phyloP scores from a whole-genome alignment of 2,329 filamentous ascomycete genomes.

The Penicillium sp. region DNA sequence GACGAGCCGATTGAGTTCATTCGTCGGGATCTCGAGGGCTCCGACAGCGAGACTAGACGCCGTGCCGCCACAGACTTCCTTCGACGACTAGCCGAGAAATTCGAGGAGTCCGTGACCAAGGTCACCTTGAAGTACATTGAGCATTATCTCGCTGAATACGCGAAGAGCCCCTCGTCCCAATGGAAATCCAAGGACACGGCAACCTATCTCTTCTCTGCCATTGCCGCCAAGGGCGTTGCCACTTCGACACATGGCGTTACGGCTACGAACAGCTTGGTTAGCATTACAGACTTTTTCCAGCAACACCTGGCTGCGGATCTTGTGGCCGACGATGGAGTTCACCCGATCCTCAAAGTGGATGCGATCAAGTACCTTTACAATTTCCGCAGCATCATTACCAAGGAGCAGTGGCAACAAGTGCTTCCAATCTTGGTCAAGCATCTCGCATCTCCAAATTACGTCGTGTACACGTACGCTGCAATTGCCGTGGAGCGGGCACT shows the following conservation, averaged over 20 bases:
- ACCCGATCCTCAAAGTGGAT: constrained; percentile 90
- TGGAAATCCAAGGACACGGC: constrained; percentile 99
- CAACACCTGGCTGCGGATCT: constrained; percentile 87
- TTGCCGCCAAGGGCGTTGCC: constrained; percentile 83
- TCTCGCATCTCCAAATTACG: constrained; percentile 82
- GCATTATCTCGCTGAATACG: constrained; percentile 71
- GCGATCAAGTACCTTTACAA: constrained; percentile 97
- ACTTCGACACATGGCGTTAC: constrained; percentile 87
- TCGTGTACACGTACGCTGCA: constrained; percentile 94
- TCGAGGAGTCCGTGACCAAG: constrained; percentile 74
- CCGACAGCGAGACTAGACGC: constrained; percentile 87
- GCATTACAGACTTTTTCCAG: constrained; percentile 93
- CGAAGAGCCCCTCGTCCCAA: constrained; percentile 60
- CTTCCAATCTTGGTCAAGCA: constrained; percentile 89
- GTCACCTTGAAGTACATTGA: constrained; percentile 85
- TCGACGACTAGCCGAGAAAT: constrained; percentile 79
- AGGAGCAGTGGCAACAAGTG: constrained; percentile 83
- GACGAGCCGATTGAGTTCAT: constrained; percentile 99
- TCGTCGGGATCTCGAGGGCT: constrained; percentile 86
- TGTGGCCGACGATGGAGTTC: constrained; percentile 59
- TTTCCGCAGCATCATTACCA: constrained; percentile 90
- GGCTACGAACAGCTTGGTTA: constrained; percentile 77
- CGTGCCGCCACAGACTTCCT: constrained; percentile 93
- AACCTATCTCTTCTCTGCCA: constrained; percentile 91
- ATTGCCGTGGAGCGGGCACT: constrained; percentile 93